These are phyloP conservation scores for Ganoderma resinaceum DNA, from an alignment of 1,284 basidiomycete genomes.

Conservation along the genomic window DNA sequence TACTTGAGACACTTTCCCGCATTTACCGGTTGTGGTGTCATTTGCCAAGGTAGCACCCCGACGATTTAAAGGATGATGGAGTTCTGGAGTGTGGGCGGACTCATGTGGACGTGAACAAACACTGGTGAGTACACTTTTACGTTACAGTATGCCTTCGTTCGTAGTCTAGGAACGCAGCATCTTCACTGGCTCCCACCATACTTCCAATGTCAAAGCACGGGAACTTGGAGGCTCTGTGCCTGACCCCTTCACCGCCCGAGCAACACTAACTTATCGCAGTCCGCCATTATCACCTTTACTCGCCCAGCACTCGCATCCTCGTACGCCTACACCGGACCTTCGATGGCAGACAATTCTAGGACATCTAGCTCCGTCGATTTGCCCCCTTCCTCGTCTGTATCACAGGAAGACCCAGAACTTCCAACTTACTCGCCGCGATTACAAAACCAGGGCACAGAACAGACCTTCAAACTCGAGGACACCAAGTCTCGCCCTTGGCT, in stretches of 20 bases:
- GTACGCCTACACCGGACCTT: not conserved
- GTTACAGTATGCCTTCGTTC: not conserved
- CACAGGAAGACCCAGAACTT: constrained; percentile 15
- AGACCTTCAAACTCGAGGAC: constrained; percentile 48
- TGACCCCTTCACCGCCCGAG: not conserved
- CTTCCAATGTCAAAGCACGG: not conserved
- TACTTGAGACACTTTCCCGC: not conserved
- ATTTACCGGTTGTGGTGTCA: not conserved
- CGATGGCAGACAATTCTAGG: not conserved
- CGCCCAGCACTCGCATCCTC: not conserved
- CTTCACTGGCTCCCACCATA: not conserved
- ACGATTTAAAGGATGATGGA: not conserved
- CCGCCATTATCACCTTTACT: not conserved
- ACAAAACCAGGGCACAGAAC: constrained; percentile 33
- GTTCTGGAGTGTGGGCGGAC: not conserved
- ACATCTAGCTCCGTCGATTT: not conserved
- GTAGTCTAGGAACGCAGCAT: not conserved
- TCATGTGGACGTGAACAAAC: not conserved
- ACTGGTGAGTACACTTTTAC: not conserved
- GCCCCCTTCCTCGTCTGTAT: not conserved
- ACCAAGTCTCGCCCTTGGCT: constrained; percentile 46
- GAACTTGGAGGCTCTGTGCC: not conserved
- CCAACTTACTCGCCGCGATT: constrained; percentile 25
- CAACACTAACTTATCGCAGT: not conserved
- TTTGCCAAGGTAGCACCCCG: not conserved